Evolutionary conservation across 2,329 filamentous ascomycete species (phyloP), one percentile per base, ranked within the genome.

Genomic region (Trichophyton verrucosum): DNA sequence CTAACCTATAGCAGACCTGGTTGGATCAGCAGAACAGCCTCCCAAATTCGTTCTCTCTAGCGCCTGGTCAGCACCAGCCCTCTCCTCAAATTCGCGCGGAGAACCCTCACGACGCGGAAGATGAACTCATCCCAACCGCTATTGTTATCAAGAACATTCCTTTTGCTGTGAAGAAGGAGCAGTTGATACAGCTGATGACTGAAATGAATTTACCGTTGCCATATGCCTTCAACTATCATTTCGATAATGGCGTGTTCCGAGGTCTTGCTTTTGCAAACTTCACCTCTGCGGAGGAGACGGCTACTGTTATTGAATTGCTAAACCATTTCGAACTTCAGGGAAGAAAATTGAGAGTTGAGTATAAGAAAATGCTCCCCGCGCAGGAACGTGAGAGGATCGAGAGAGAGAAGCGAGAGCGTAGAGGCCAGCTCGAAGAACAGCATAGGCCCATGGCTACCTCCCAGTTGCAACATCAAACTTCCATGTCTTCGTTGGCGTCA

Each of bases 71-170:
- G 33, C 67, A 67, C 59, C 74, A 75, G 56, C 72, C 74, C 60
- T 72, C 72, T 63, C 72, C 70, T 58, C 72, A 74, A 46, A 69
- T 76, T 62, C 76, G 76, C 40, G 69, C 73, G 60, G 76, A 78
- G 61, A 71, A 73, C 27, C 71, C 70, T 15, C 72, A 71, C 36
- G 77, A 78, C 57, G 68, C 66, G 38, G 77, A 79, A 51, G 92
- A 96, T 66, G 92, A 97, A 76, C 83, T 99, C 63, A 99, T 99
- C 62, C 92, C 92, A 2, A 99, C 94, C 2, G 94, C 94, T 60
- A 97, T 99, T 68, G 94, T 99, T 62, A 97, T 99, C 76, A 99
- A 99, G 79, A 99, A 99, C 72, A 99, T 99, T 42, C 94, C 95
- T 0, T 99, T 99, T 73, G 94, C 95, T 30, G 91, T 97, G 61